A percentile compares a stretch with the other conserved stretches of the same genome.
Evolutionary conservation across 2,329 filamentous ascomycete genomes (phyloP).

Genomic region (Didymella glomerata): DNA sequence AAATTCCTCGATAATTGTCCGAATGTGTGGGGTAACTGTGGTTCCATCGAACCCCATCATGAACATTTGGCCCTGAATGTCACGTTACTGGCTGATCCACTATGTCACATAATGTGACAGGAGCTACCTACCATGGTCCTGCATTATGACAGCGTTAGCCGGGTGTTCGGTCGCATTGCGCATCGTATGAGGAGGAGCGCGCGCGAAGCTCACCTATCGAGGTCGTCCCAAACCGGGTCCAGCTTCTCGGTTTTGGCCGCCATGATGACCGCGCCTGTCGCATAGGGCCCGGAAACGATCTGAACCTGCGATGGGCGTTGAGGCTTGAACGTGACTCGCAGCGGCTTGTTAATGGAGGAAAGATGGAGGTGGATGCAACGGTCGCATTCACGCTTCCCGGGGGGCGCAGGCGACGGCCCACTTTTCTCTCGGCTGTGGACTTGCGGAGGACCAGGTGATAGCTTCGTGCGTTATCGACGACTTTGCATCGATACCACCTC

Average conservation of each 20-base stretch:
- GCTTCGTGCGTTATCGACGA: slow-evolving; percentile 34
- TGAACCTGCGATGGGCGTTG: slow-evolving; percentile 37
- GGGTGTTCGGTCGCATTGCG: slow-evolving; percentile 36
- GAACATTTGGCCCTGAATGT: slow-evolving; percentile 77
- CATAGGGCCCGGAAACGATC: slow-evolving; percentile 35
- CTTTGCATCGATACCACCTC: slow-evolving; percentile 42
- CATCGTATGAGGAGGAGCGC: slow-evolving; percentile 31
- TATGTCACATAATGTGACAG: slow-evolving; percentile 24
- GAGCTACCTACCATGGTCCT: slow-evolving; percentile 55
- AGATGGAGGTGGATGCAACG: slow-evolving; percentile 45
- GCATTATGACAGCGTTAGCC: slow-evolving; percentile 50
- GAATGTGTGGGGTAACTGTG: slow-evolving; percentile 82
- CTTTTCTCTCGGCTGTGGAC: slow-evolving; percentile 26
- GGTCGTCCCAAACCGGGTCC: slow-evolving; percentile 71
- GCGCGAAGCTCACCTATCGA: slow-evolving; percentile 70
- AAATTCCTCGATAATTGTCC: slow-evolving; percentile 79
- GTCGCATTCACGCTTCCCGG: slow-evolving; percentile 44
- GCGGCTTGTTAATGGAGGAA: slow-evolving; percentile 45
- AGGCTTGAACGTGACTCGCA: slow-evolving; percentile 47
- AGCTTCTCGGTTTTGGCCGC: slow-evolving; percentile 54
- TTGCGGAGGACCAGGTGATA: slow-evolving; percentile 32
- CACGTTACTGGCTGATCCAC: slow-evolving; percentile 40
- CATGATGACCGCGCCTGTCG: slow-evolving; percentile 62
- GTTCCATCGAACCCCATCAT: slow-evolving; percentile 89
- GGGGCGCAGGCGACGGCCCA: slow-evolving; percentile 35